These are phyloP conservation scores for Aspergillus sclerotiicarbonarius DNA, from an alignment of 495 filamentous ascomycete species.

Conservation along the genomic window DNA sequence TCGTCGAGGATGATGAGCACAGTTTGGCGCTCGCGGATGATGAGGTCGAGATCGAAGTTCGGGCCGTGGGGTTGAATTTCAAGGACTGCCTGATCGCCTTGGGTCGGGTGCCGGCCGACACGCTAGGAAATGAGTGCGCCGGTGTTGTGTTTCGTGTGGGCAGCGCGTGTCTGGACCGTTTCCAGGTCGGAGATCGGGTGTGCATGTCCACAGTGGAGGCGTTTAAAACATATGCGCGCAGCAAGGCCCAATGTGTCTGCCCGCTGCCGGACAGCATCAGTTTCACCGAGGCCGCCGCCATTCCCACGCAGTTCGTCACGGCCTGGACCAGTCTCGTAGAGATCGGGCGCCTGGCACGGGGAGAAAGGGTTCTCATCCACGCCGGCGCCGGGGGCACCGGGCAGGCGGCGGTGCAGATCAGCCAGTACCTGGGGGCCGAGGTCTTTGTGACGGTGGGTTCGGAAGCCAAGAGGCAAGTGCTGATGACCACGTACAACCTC, in stretches of 20 bases:
- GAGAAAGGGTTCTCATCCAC: background rate
- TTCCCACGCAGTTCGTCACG: background rate
- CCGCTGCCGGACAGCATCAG: background rate
- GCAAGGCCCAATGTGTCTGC: no score
- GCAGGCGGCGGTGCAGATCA: background rate
- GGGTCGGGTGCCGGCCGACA: slow-evolving; percentile 16
- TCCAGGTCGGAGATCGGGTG: background rate
- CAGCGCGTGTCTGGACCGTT: background rate
- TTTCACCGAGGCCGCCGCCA: background rate
- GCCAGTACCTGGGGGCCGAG: background rate
- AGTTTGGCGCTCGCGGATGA: background rate
- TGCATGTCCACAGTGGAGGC: background rate
- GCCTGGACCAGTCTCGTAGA: background rate
- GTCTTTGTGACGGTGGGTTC: background rate
- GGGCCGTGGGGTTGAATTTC: background rate
- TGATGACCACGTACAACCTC: background rate
- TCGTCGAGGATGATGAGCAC: background rate
- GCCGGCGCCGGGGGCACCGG: no score
- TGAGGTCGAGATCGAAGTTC: slow-evolving; percentile 10
- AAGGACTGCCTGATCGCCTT: background rate
- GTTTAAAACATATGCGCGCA: background rate
- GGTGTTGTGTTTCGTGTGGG: slow-evolving; percentile 36
- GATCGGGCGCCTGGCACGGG: background rate
- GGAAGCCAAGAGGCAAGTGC: background rate
- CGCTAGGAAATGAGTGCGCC: slow-evolving; percentile 27